These are phyloP conservation scores for Saitozyma sp. DNA, from an alignment of 768 basidiomycete species.

Conservation along the genomic window DNA sequence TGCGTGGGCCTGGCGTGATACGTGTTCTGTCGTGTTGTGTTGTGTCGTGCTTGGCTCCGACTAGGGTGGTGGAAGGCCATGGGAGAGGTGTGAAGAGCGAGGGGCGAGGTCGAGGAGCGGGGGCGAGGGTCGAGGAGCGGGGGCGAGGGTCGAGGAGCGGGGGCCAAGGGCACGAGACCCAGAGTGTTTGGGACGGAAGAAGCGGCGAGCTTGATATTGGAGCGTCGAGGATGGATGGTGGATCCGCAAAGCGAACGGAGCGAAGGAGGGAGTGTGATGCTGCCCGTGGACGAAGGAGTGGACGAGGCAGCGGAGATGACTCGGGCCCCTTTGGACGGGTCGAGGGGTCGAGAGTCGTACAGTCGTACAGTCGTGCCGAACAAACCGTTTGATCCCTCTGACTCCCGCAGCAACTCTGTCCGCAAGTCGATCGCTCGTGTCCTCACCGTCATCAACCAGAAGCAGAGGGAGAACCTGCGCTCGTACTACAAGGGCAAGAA, in stretches of 20 bases:
- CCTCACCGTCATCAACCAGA: constrained; percentile 97
- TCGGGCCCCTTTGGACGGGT: too few relatives aligned
- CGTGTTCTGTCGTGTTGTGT: constrained; percentile 3
- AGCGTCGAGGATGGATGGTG: too few relatives aligned
- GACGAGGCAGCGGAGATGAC: too few relatives aligned
- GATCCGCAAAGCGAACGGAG: too few relatives aligned
- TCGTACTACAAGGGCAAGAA: constrained; percentile 94
- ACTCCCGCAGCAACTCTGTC: constrained; percentile 70
- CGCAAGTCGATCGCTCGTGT: constrained; percentile 99
- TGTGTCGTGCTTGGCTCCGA: neutral
- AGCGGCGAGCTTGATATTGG: too few relatives aligned
- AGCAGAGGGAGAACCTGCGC: constrained; percentile 91
- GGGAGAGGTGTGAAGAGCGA: neutral
- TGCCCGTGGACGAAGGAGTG: too few relatives aligned
- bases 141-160: neutral
- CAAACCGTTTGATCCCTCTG: too few relatives aligned
- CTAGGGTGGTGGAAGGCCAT: neutral
- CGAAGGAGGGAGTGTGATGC: too few relatives aligned
- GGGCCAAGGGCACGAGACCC: neutral
- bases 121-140: neutral
- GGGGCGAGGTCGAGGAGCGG: neutral
- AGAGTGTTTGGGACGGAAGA: too few relatives aligned
- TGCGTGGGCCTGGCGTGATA: constrained; percentile 56
- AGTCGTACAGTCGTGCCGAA: too few relatives aligned
- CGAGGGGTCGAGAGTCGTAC: too few relatives aligned